Conservation (phyloP, 768 basidiomycete genomes). For the Kwoniella botswanensis region DNA sequence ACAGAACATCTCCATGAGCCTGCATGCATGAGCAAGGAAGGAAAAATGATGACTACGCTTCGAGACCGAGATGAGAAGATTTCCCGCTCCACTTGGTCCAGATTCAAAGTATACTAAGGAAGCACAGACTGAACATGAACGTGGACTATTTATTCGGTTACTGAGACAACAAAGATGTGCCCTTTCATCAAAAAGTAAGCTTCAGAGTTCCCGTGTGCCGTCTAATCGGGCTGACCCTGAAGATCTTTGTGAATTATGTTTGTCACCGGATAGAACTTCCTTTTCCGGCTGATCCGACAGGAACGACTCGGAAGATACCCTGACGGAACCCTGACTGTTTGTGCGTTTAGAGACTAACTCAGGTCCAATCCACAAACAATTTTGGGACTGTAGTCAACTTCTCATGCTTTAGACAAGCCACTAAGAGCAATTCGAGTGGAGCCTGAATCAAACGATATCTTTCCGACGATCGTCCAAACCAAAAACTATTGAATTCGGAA, state of each 20-base stretch:
- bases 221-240: slow-evolving; percentile 2
- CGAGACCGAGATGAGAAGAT: background rate
- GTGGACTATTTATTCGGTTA: background rate
- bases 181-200: background rate
- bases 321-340: background rate
- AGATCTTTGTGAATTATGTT: slow-evolving; percentile 10
- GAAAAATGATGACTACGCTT: background rate
- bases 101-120: background rate
- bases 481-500: slow-evolving; percentile 2
- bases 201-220: slow-evolving; percentile 8
- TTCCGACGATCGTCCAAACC: slow-evolving; percentile 5
- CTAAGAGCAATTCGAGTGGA: background rate
- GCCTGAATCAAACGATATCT: background rate
- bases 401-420: background rate
- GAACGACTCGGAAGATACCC: background rate
- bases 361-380: background rate
- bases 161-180: background rate
- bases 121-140: too few species aligned
- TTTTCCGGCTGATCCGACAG: slow-evolving; percentile 15
- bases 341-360: background rate
- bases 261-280: slow-evolving; percentile 16
- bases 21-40: too few species aligned
- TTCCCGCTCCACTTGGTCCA: slow-evolving; percentile 1
- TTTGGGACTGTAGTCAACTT: background rate
- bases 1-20: background rate